Percentiles rank a stretch among this genome's conserved stretches.
phyloP scores from a whole-genome alignment of 257 asterid genomes.

The Nicotiana attenuata region DNA sequence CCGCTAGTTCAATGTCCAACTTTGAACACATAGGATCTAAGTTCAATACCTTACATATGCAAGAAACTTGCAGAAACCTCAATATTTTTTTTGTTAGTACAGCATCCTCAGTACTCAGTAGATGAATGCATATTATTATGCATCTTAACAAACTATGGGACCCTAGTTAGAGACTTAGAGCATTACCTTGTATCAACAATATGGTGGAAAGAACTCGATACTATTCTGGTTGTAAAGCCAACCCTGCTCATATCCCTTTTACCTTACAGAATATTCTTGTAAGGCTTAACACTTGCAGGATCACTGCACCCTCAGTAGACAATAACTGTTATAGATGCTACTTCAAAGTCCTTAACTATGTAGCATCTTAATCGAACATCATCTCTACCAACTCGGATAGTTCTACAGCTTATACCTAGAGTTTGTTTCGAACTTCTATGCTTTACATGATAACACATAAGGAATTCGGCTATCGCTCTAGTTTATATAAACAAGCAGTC shows the following conservation, averaged over 20 bases:
- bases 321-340: background rate
- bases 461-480: background rate
- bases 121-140: background rate
- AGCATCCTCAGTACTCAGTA: slow-evolving; percentile 2
- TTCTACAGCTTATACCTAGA: background rate
- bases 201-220: background rate
- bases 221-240: background rate
- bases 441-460: background rate
- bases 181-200: background rate
- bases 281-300: background rate
- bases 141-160: background rate
- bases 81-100: background rate
- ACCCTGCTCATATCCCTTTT: slow-evolving; percentile 1
- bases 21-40: background rate
- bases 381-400: background rate
- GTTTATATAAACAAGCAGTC: background rate
- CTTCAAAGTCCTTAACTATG: background rate
- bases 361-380: background rate
- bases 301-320: background rate
- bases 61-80: background rate
- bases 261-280: background rate
- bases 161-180: background rate
- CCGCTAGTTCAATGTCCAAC: background rate
- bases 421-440: background rate
- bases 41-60: background rate